Evolutionary conservation across 768 basidiomycete species (phyloP), one percentile per base, ranked within the genome.

Genomic region (Termitomyces bulborhizus): DNA sequence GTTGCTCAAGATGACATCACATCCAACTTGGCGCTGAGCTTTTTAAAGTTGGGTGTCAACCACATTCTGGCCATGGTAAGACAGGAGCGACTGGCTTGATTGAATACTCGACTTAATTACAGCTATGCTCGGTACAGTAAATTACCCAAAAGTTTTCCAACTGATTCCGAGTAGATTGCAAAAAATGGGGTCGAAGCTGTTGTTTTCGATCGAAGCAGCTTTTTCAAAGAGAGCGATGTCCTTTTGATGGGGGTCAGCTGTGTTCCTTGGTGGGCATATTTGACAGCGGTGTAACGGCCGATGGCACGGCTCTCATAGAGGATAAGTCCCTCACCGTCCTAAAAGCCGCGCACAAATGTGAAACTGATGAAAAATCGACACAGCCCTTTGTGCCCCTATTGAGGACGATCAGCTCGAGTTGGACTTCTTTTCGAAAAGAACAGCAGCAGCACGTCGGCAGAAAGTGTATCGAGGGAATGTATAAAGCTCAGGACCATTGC

Each of bases 271-370:
- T 68, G 46, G 1, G 75, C 65, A 58, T 84, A 81, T 63, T 86
- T 87, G 55, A 66, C 67, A 29, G 74, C 77, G 58, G 87, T 64
- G 65, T 87, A 89, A 16, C 82, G 79, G 7, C 64, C 63, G 50
- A 88, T 86, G 0, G 84, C 84, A 31, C 84, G 80, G 39, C 76
- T 78, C 62, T 86, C 85, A 68, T 77, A 86, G n/a, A 90, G 61
- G 54, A 78, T 68, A 65, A 87, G 80, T 3, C 83, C 85, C 40
- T 83, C 83, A 26, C 87, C 84, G 49, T 83, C 73, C 77, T 80
- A 50, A 18, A 44, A 44, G 13, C 21, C 26, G 26, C 27, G 27
- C 8, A 26, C 16, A n/a, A 29, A 29, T 8, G 27, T 47, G 13
- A 47, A 24, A n/a, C 12, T 31, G 3, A 32, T 36, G 18, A 6